Evolutionary conservation across 805 yeast species (phyloP), one percentile per base, ranked within the genome.

Genomic region (Starmerella etchellsii): DNA sequence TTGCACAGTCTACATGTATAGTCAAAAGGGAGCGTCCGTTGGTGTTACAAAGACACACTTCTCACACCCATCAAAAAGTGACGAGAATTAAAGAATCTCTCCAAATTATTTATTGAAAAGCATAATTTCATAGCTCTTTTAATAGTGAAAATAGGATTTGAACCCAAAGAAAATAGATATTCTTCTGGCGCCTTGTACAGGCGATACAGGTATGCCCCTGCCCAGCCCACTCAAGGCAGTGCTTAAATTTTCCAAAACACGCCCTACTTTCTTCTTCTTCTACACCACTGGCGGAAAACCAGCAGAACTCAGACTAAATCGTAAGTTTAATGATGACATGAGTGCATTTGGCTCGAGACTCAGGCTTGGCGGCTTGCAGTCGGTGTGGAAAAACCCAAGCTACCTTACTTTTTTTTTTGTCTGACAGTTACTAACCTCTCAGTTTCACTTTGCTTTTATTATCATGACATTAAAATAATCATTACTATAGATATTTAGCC

Each of bases 291-390:
- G 11, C 36, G 13, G 19, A 4, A 9, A 15, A n/a, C 25, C 33
- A 16, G 9, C n/a, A 16, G 6, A 6, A 10, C 7, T 16, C 22
- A 10, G 8, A 15, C 28, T 36, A 36, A 49, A 49, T n/a, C 31
- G 60, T 56, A 55, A 53, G 54, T 54, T 54, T 62, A 47, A 74
- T 82, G 94, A 82, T 82, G 94, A 82, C 78, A 66, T 66, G 95
- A 85, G 94, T 83, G 95, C 95, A 85, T 85, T 85, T 85, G 95
- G 95, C 95, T 85, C 95, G 94, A 84, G 95, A 81, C 48, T 8
- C 33, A 18, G 47, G 51, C 49, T 42, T 45, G 43, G 44, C 49
- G 49, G 49, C 81, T 61, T 70, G 68, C 63, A 69, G 85, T 81
- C 85, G 87, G 71, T 85, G 95, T 85, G 95, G 95, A 85, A 82